Base-by-base conservation (phyloP, 768 basidiomycete species). In the Mycena vulgaris region DNA sequence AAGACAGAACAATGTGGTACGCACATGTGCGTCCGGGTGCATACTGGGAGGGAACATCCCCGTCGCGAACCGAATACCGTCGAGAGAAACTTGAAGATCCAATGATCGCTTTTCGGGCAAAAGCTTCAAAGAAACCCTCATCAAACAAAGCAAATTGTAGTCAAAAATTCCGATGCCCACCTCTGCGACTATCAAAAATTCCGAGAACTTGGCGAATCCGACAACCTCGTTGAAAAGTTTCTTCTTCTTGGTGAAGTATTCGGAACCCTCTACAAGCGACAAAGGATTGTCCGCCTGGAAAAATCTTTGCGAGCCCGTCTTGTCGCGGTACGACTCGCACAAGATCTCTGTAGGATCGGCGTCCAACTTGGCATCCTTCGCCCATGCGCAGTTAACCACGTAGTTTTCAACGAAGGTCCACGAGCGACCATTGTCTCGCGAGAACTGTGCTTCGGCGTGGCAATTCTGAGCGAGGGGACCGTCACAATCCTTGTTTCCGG, bases 151-250 rank as follows among this genome's bases (percentile, higher is more conserved):
- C 5, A 27, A 10, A 23, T n/a, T 28, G 31, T 0, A 39, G 1
- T 68, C 23, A 63, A n/a, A 7, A 48, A n/a, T n/a, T n/a, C 53
- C 28, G 11, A 8, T 3, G 76, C 90, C 60, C 47, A 98, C 95
- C 87, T 96, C 93, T 27, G 97, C 98, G 33, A 98, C 97, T 51
- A 99, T 91, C 78, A 99, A 86, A 79, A 94, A 99, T 83, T 99
- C 95, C 0, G 95, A 95, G 80, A 99, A 99, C 82, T 96, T 97
- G 0, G 98, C 92, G 83, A 97, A 98, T 9, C 98, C 98, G 73
- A 96, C 95, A 62, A 99, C 92, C 48, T 90, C 85, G 52, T 95
- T 89, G 76, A 99, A 99, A 25, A 98, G 79, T 78, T 89, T 93
- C 70, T 83, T 90, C 84, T 90, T 93, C 70, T 86, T 89, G 53